These are phyloP conservation scores for Diaporthe eres DNA, from an alignment of 2,329 filamentous ascomycete genomes.

Conservation along the genomic window DNA sequence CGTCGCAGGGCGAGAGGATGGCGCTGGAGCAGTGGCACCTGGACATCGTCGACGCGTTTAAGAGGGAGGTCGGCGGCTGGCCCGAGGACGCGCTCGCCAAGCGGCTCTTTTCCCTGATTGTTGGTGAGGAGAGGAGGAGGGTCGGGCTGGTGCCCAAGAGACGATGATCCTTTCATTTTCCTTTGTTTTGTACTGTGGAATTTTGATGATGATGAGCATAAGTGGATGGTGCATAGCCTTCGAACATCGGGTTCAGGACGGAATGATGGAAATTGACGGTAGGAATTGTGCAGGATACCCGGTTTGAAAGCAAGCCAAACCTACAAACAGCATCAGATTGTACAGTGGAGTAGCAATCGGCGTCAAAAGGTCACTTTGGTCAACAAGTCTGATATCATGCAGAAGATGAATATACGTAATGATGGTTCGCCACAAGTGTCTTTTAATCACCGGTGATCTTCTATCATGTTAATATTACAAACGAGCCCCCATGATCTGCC, in stretches of 20 bases:
- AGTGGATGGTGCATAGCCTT: conserved; percentile 20
- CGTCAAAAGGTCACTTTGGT: conserved; percentile 36
- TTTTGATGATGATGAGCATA: conserved; percentile 36
- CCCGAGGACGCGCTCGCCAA: conserved; percentile 64
- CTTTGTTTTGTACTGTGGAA: conserved; percentile 39
- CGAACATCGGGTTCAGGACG: not conserved
- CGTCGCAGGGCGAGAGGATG: conserved; percentile 61
- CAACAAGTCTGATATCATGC: conserved; percentile 6
- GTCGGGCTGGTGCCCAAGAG: conserved; percentile 44
- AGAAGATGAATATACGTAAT: conserved; percentile 30
- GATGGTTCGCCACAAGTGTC: conserved; percentile 15
- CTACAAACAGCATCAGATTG: conserved; percentile 39
- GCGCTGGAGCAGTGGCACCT: conserved; percentile 69
- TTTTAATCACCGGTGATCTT: conserved; percentile 40
- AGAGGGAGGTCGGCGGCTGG: conserved; percentile 63
- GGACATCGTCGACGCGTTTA: conserved; percentile 70
- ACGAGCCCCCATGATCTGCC: conserved; percentile 33
- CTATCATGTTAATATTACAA: conserved; percentile 47
- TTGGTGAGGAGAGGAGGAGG: conserved; percentile 62
- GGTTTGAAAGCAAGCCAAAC: conserved; percentile 36
- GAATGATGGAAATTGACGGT: not conserved
- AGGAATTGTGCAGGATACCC: conserved; percentile 40
- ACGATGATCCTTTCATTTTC: conserved; percentile 34
- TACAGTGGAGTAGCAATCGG: conserved; percentile 30
- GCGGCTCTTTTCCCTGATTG: conserved; percentile 66